Conservation (phyloP, 1,284 basidiomycete genomes). For the Mycosarcoma mackinlayi region DNA sequence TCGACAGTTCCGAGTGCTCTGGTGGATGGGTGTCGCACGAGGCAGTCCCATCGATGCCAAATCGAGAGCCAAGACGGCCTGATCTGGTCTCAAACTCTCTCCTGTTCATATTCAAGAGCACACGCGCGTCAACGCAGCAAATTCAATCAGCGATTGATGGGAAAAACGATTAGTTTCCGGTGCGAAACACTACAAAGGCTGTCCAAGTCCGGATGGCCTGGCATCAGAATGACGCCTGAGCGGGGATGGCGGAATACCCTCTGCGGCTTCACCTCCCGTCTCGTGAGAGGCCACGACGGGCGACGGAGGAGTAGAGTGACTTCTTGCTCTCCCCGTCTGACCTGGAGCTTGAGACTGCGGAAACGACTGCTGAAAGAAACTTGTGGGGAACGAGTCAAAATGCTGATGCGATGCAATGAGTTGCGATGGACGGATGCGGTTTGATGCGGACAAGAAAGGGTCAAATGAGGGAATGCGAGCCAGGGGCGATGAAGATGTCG, state of each 20-base stretch:
- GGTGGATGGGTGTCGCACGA: constrained; percentile 46
- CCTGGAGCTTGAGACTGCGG: neutral
- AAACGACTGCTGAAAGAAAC: neutral
- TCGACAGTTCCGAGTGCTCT: constrained; percentile 38
- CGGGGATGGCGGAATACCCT: neutral
- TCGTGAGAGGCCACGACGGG: neutral
- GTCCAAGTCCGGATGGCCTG: constrained; percentile 1
- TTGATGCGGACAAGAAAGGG: too few relatives aligned
- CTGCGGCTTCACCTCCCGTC: neutral
- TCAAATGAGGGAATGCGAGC: constrained; percentile 12
- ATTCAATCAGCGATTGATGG: too few relatives aligned
- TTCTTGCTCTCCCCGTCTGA: neutral
- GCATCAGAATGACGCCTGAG: constrained; percentile 24
- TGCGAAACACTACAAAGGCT: too few relatives aligned
- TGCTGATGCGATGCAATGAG: constrained; percentile 7
- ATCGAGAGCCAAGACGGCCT: constrained; percentile 15
- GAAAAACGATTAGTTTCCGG: too few relatives aligned
- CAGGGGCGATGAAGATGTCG: constrained; percentile 16
- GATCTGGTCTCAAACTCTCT: neutral
- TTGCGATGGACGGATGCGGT: constrained; percentile 9
- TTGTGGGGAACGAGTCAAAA: neutral
- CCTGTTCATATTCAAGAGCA: too few relatives aligned
- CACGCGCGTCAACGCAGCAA: too few relatives aligned
- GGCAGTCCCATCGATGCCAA: constrained; percentile 26
- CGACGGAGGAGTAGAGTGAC: constrained; percentile 11